Percentiles rank a stretch among this genome's conserved stretches.
Evolutionary conservation across 2,329 filamentous ascomycete genomes (phyloP).

Genomic region (Monilinia vaccinii-corymbosi): DNA sequence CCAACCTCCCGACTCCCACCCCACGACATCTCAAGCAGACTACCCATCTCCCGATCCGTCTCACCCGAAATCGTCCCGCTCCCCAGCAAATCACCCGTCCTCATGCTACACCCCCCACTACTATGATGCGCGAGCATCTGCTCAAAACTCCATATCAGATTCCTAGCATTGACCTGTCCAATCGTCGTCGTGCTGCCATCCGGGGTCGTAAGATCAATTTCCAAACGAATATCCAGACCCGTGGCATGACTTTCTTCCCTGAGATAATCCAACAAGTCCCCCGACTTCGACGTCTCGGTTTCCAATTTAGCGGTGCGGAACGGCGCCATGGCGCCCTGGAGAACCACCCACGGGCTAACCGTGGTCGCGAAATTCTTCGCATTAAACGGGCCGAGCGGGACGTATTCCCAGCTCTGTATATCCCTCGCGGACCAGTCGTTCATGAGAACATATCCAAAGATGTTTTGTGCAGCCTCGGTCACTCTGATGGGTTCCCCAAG

Average conservation of each 20-base stretch:
- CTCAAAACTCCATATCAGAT: conserved; percentile 73
- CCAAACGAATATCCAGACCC: conserved; percentile 60
- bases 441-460: conserved; percentile 75
- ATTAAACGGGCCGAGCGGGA: conserved; percentile 75
- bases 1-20: conserved; percentile 57
- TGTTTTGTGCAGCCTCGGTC: conserved; percentile 52
- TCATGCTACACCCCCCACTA: conserved; percentile 65
- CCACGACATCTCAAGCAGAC: conserved; percentile 62
- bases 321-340: conserved; percentile 65
- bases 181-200: conserved; percentile 48
- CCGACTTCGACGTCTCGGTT: conserved; percentile 35
- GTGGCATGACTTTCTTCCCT: conserved; percentile 48
- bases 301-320: conserved; percentile 46
- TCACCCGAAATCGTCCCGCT: conserved; percentile 70
- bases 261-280: conserved; percentile 51
- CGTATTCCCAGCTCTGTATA: conserved; percentile 77
- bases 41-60: conserved; percentile 47
- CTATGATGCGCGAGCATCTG: conserved; percentile 78
- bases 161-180: conserved; percentile 48
- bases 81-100: conserved; percentile 65
- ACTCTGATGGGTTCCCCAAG: conserved; percentile 57
- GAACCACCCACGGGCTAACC: conserved; percentile 71
- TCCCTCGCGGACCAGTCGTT: conserved; percentile 85
- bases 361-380: conserved; percentile 75
- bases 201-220: conserved; percentile 51